These are phyloP conservation scores for Rhamnella rubrinervis DNA, from an alignment of 331 rosid species.

Conservation along the genomic window DNA sequence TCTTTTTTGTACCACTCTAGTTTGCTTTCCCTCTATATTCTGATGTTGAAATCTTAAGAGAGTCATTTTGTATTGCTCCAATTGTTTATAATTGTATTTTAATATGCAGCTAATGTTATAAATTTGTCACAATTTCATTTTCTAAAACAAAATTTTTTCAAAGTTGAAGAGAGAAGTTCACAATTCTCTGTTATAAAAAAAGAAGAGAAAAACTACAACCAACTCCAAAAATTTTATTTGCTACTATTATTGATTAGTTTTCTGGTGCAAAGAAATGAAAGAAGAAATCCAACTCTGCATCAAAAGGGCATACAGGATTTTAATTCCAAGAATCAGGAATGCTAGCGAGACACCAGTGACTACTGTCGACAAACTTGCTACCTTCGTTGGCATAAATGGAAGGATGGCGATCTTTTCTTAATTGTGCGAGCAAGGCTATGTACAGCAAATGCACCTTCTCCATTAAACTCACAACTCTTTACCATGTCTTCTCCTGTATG, in stretches of 20 bases:
- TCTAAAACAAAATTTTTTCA: no score
- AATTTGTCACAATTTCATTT: no score
- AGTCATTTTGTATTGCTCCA: slow-evolving; percentile 9
- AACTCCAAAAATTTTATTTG: no score
- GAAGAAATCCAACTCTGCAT: background rate
- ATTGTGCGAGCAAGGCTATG: slow-evolving; percentile 56
- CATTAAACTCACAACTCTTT: slow-evolving; percentile 40
- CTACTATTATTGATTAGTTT: no score
- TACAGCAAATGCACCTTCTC: slow-evolving; percentile 50
- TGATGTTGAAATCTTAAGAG: background rate
- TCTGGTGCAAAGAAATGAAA: background rate
- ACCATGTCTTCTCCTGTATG: slow-evolving; percentile 49
- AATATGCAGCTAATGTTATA: background rate
- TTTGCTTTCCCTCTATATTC: background rate
- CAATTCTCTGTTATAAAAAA: no score
- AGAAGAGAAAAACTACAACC: no score
- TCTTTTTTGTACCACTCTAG: slow-evolving; percentile 9
- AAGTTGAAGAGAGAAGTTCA: no score
- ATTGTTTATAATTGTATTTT: background rate
- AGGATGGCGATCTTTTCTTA: slow-evolving; percentile 74
- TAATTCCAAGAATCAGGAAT: slow-evolving; percentile 81
- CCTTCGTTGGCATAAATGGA: slow-evolving; percentile 49
- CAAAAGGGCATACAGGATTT: slow-evolving; percentile 48
- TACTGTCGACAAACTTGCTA: slow-evolving; percentile 43
- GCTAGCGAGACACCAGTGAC: slow-evolving; percentile 78